These are phyloP conservation scores for Talaromyces ruber DNA, from an alignment of 495 filamentous ascomycete genomes.

Conservation along the genomic window DNA sequence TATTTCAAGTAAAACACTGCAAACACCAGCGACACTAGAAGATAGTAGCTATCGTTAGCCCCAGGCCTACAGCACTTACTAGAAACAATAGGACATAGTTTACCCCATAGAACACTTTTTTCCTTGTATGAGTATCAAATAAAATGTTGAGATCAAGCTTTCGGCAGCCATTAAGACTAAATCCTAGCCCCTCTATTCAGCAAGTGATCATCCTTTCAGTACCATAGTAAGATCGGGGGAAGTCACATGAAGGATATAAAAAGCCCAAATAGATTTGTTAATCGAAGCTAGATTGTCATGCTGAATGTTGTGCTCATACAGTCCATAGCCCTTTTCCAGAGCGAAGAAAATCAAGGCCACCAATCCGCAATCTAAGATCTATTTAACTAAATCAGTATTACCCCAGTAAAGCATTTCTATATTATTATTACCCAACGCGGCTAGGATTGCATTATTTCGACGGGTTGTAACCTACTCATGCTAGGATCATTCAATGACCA, in stretches of 20 bases:
- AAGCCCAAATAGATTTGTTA: neutral
- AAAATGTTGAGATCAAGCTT: conserved; percentile 67
- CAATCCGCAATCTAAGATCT: neutral
- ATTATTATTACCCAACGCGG: neutral
- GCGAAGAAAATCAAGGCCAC: neutral
- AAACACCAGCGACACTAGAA: conserved; percentile 61
- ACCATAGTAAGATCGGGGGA: neutral
- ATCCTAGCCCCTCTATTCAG: neutral
- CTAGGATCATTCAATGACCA: neutral
- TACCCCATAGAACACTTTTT: conserved; percentile 52
- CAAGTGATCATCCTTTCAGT: neutral
- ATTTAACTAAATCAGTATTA: neutral
- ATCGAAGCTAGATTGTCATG: neutral
- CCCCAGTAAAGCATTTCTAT: neutral
- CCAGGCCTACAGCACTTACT: conserved; percentile 55
- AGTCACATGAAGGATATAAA: neutral
- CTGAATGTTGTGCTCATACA: neutral
- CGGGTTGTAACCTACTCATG: neutral
- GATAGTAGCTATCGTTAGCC: conserved; percentile 63
- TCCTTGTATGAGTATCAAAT: conserved; percentile 54
- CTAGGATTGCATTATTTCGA: neutral
- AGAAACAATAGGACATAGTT: conserved; percentile 50
- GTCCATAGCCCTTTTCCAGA: neutral
- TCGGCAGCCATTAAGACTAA: conserved; percentile 31
- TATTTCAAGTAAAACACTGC: conserved; percentile 40